Evolutionary conservation across 768 basidiomycete genomes (phyloP).

Genomic region (Chlorophyllum brunneum): DNA sequence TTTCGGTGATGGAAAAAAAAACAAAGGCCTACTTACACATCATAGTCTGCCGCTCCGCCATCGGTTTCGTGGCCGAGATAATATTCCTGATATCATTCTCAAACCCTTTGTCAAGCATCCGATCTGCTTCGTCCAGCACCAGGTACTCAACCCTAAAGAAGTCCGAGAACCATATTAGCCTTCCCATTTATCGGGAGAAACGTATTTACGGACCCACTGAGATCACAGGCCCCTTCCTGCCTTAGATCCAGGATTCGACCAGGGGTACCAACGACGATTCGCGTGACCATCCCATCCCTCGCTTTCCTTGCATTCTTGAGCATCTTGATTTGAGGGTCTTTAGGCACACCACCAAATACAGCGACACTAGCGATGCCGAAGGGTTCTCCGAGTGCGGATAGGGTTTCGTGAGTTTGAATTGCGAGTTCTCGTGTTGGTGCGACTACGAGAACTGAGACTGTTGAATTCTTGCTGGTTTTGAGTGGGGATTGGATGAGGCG

Average conservation of each 20-base stretch:
- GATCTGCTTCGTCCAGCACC: constrained; percentile 95
- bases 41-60: constrained; percentile 78
- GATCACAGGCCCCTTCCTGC: constrained; percentile 79
- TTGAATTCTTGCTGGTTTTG: constrained; percentile 27
- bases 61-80: constrained; percentile 68
- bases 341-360: constrained; percentile 93
- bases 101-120: constrained; percentile 98
- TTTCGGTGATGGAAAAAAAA: constrained; percentile 1
- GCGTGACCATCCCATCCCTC: constrained; percentile 46
- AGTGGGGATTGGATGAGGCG: constrained; percentile 46
- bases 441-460: constrained; percentile 70
- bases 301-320: constrained; percentile 52
- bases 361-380: constrained; percentile 81
- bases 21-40: constrained; percentile 73
- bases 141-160: constrained; percentile 74
- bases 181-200: background rate
- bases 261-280: constrained; percentile 93
- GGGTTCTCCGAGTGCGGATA: constrained; percentile 67
- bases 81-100: constrained; percentile 96
- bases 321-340: constrained; percentile 73
- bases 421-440: constrained; percentile 97
- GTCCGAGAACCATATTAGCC: constrained; percentile 9
- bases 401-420: constrained; percentile 87
- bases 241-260: constrained; percentile 92
- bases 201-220: constrained; percentile 51